A percentile compares a stretch with the other conserved stretches of the same genome.
These are phyloP conservation scores for Pythium dissotocum DNA, from an alignment of 352 stramenopile species.

Conservation along the genomic window DNA sequence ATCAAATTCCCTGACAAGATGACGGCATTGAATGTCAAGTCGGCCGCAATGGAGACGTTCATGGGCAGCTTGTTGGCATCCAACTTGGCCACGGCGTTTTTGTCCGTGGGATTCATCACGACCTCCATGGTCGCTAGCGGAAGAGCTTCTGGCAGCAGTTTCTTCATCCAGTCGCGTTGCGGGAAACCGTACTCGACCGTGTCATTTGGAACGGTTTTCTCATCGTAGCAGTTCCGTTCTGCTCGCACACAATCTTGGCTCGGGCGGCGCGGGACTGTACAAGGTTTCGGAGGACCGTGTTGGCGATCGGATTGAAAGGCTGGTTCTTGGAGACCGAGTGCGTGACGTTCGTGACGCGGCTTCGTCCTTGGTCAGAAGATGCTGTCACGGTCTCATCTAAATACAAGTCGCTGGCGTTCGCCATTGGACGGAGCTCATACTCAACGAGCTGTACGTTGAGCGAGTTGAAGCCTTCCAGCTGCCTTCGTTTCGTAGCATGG, in stretches of 20 bases:
- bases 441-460: neutral
- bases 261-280: neutral
- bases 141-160: neutral
- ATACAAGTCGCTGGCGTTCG: neutral
- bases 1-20: too few relatives aligned
- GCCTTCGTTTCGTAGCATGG: neutral
- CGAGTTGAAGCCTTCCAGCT: neutral
- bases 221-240: too few relatives aligned
- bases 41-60: neutral
- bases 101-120: neutral
- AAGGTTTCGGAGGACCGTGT: neutral
- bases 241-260: neutral
- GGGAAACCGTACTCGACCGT: neutral
- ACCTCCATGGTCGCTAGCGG: neutral
- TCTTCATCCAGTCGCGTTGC: constrained; percentile 1
- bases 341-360: neutral
- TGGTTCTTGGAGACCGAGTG: neutral
- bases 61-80: neutral
- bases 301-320: neutral
- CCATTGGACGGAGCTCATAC: neutral
- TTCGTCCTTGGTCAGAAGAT: neutral
- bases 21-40: neutral
- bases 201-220: neutral
- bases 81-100: neutral
- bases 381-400: neutral